Base-by-base conservation (phyloP, 2,329 filamentous ascomycete genomes). In the Xylariaceae sp. region DNA sequence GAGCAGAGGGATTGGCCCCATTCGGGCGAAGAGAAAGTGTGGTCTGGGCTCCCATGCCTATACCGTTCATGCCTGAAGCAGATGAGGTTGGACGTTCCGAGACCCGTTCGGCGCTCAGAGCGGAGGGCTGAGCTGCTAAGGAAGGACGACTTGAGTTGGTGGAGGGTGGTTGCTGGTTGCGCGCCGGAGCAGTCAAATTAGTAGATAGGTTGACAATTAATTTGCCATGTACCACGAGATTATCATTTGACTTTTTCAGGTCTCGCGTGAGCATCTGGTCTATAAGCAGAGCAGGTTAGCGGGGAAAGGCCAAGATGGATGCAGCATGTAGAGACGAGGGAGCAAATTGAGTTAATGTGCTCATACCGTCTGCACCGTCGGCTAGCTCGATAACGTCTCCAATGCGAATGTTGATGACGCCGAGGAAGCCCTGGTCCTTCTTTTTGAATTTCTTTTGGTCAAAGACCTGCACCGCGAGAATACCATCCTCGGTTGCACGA, bases 381-480 rank as follows among this genome's bases (percentile, higher is more conserved):
- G 87, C 84, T 51, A 98, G 73, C 63, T 96, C 91, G 55, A 98
- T 89, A 30, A 93, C 86, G 74, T 94, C 90, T 56, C 93, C 93
- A 53, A 98, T 85, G 44, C 90, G 85, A 56, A 98, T 86, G 64
- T 98, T 98, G 61, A 98, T 96, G 41, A 98, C 93, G 43, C 93
- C 93, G 6, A 98, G 76, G 62, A 98, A 98, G 8, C 93, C 93
- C 65, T 98, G 93, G 57, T 98, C 93, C 89, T 97, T 98, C 81
- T 98, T 98, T 77, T 98, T 98, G 73, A 98, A 98, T 72, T 98
- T 98, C 74, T 96, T 96, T 69, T 98, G 93, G 67, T 98, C 93
- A 63, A 98, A 98, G 41, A 98, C 95, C 64, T 98, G 93, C 35
- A 98, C 90, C 7, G 93, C 93, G 36, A 98, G 76, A 60, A 98